Conservation (phyloP, 768 basidiomycete genomes). For the Cytidiella melzeri region DNA sequence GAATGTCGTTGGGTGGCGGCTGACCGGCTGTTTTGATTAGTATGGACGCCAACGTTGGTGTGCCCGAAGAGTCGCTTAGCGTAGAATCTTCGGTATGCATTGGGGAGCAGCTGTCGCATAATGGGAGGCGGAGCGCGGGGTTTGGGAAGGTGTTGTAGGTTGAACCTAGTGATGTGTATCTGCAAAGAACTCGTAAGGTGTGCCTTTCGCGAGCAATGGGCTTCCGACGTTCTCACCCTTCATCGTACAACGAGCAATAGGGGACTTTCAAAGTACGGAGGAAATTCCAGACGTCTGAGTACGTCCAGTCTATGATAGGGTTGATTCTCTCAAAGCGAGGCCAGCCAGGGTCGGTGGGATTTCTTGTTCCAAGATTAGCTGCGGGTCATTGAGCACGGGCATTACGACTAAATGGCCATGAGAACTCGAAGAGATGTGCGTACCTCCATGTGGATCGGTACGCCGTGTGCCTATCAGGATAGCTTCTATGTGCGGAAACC, state of each 20-base stretch:
- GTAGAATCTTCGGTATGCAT: conserved; percentile 12
- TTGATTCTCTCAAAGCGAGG: conserved; percentile 86
- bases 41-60: background rate
- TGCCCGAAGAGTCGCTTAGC: background rate
- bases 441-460: conserved; percentile 92
- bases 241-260: conserved; percentile 86
- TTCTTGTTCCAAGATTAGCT: conserved; percentile 69
- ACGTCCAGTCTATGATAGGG: conserved; percentile 95
- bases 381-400: background rate
- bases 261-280: conserved; percentile 67
- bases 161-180: conserved; percentile 97
- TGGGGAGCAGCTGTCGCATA: conserved; percentile 10
- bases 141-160: conserved; percentile 94
- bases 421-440: conserved; percentile 26
- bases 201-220: background rate
- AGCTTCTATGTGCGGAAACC: conserved; percentile 62
- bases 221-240: conserved; percentile 51
- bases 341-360: conserved; percentile 87
- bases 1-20: background rate
- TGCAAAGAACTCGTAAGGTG: conserved; percentile 26
- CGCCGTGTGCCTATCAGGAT: conserved; percentile 87
- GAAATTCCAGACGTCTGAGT: conserved; percentile 86
- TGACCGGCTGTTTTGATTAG: background rate
- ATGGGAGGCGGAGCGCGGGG: conserved; percentile 55
- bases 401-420: background rate